Evolutionary conservation across 352 stramenopile species (phyloP).

Genomic region (Globisporangium uncinulatum): DNA sequence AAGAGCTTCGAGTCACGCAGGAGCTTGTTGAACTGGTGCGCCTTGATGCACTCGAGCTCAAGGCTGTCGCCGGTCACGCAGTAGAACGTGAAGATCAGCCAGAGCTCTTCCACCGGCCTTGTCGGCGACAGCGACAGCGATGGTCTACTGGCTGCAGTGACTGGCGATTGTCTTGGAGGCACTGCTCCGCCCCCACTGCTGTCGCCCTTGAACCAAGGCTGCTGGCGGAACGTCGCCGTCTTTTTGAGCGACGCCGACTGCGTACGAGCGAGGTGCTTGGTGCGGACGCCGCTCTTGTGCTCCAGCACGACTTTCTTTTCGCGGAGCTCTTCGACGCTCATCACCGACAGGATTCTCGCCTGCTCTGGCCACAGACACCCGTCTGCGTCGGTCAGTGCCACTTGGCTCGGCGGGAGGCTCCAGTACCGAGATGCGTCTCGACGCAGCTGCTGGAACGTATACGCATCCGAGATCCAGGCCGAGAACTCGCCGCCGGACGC

Average conservation of each 20-base stretch:
- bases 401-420: conserved; percentile 38
- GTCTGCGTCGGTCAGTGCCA: conserved; percentile 46
- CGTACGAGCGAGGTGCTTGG: conserved; percentile 14
- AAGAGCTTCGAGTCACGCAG: conserved; percentile 59
- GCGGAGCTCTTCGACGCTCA: conserved; percentile 40
- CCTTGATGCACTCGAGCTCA: conserved; percentile 62
- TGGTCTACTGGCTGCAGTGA: background rate
- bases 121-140: background rate
- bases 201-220: background rate
- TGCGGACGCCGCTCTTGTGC: conserved; percentile 29
- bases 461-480: conserved; percentile 60
- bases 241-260: conserved; percentile 7
- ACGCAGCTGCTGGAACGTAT: conserved; percentile 73
- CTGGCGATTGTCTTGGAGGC: background rate
- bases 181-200: background rate
- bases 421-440: conserved; percentile 66
- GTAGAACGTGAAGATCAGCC: conserved; percentile 79
- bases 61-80: conserved; percentile 72
- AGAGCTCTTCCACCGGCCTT: conserved; percentile 61
- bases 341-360: conserved; percentile 59
- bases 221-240: background rate
- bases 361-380: conserved; percentile 77
- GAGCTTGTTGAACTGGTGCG: conserved; percentile 71
- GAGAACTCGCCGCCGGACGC: conserved; percentile 53
- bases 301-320: conserved; percentile 47